Evolutionary conservation across 2,329 filamentous ascomycete species (phyloP).

Genomic region (Xylaria sp.): DNA sequence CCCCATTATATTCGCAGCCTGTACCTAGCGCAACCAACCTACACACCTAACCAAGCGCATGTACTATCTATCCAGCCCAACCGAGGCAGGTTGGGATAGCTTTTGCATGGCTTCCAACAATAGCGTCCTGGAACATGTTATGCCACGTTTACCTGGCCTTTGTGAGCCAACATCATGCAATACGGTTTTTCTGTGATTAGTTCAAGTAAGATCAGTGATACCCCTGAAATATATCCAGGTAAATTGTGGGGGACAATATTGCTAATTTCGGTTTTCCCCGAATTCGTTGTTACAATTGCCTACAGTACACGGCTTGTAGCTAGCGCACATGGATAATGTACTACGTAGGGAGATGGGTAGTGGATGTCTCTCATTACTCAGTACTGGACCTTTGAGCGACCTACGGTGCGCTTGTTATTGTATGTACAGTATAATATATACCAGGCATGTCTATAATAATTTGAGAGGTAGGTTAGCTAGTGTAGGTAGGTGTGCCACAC

Average conservation of each 20-base stretch:
- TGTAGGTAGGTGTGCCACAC: conserved; percentile 14
- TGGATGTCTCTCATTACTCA: neutral
- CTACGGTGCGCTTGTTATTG: neutral
- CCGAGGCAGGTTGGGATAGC: neutral
- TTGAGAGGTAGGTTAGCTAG: neutral
- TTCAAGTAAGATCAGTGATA: neutral
- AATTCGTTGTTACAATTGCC: conserved; percentile 12
- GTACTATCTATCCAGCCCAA: neutral
- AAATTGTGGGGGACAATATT: conserved; percentile 21
- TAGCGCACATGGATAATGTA: neutral
- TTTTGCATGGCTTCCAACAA: neutral
- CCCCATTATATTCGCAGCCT: conserved; percentile 27
- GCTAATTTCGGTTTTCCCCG: conserved; percentile 35
- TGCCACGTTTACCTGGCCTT: neutral
- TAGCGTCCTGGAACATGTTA: neutral
- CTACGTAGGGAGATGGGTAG: neutral
- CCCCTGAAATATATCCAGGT: conserved; percentile 14
- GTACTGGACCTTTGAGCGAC: neutral
- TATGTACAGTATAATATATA: conserved; percentile 4
- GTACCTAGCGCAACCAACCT: neutral
- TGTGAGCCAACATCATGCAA: conserved; percentile 4
- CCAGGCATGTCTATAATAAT: conserved; percentile 3
- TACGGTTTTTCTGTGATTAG: neutral
- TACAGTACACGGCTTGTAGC: neutral
- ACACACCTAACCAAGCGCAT: neutral